These are phyloP conservation scores for Plasmodium yoelii DNA, from an alignment of 169 alveolate genomes.

Conservation along the genomic window DNA sequence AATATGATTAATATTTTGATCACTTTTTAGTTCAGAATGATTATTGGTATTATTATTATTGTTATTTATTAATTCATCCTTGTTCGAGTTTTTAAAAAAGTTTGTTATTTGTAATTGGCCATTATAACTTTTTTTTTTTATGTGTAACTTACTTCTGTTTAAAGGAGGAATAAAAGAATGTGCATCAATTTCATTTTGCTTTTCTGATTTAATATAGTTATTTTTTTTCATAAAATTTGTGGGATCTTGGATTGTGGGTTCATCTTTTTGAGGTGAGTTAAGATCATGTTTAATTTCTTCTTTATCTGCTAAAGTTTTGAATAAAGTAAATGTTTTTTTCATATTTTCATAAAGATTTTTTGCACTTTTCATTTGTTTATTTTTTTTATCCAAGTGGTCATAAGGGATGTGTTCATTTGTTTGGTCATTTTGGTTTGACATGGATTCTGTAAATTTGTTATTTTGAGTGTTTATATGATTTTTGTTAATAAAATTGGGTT, in stretches of 20 bases:
- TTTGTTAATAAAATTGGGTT: too few relatives aligned
- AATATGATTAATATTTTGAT: too few relatives aligned
- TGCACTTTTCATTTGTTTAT: constrained; percentile 34
- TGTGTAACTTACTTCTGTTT: constrained; percentile 4
- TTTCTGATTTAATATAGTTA: neutral
- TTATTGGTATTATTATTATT: too few relatives aligned
- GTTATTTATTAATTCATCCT: too few relatives aligned
- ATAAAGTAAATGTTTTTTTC: constrained; percentile 44
- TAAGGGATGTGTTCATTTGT: too few relatives aligned
- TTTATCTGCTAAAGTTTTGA: constrained; percentile 1
- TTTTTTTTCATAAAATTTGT: neutral
- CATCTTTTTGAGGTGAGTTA: too few relatives aligned
- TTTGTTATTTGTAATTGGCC: constrained; percentile 43
- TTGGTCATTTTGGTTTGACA: too few relatives aligned
- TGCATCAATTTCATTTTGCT: neutral
- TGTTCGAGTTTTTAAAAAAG: constrained; percentile 31
- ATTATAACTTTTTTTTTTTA: neutral
- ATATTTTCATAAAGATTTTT: constrained; percentile 52
- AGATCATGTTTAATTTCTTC: too few relatives aligned
- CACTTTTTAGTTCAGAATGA: too few relatives aligned
- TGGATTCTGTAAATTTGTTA: too few relatives aligned
- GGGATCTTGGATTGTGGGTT: too few relatives aligned
- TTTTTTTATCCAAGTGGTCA: neutral
- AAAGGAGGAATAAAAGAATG: constrained; percentile 13
- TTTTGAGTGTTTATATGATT: too few relatives aligned